Base-by-base conservation (phyloP, 805 yeast genomes). In the Yamadazyma akitaensis region DNA sequence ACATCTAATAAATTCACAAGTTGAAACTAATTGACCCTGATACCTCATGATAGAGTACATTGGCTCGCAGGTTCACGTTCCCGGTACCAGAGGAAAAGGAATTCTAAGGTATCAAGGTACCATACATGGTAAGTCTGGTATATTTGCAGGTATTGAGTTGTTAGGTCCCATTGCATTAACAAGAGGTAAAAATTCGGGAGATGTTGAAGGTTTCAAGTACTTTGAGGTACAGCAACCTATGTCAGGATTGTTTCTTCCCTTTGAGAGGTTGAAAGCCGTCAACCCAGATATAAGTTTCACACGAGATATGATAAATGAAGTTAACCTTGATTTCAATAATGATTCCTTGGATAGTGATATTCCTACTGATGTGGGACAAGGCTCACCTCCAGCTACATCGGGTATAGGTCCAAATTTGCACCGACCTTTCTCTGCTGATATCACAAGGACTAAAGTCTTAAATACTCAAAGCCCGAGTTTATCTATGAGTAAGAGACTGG, bases 111-210 rank as follows among this genome's bases (percentile, higher is more conserved):
- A 77, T 63, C 72, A 82, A 17, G 99, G 97, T 1, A 64, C 75
- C 2, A 88, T 92, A 14, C 77, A 81, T 18, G 84, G 84, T 18
- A 88, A 87, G 58, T 50, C 52, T 32, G 96, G 96, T 0, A 71
- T 74, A 10, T 92, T 83, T 69, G 96, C 91, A 5, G 99, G 99
- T 2, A 76, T 92, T 5, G 97, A 92, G 61, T 68, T 92, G 37
- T 57, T 81, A n/a, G 91, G 87, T 1, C 82, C 81, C 1, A 56
- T 62, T 16, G 76, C 79, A 35, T 67, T 77, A 0, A 60, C 70
- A 5, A 71, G 79, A 45, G 99, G 99, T 18, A 87, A 88, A 63
- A 94, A 92, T 59, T 78, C 81, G 45, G 99, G 99, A n/a, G 76
- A 79, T 36, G 89, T 82, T 38, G 78, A 84, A 47, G 96, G 96